Evolutionary conservation across 805 yeast genomes (phyloP).

Genomic region (Komagataella pseudopastoris): DNA sequence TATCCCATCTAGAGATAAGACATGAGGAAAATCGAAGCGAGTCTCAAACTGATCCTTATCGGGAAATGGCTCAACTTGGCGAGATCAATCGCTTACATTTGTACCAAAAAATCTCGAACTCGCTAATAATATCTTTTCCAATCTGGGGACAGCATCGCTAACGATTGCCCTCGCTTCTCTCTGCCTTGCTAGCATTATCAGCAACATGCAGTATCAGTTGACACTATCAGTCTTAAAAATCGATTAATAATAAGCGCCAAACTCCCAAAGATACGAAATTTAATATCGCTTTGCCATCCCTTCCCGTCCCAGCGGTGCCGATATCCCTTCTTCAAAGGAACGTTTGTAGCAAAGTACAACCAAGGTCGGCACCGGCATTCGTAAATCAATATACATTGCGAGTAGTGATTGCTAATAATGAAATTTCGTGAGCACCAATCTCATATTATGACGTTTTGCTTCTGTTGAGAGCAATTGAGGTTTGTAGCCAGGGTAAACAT

Average conservation of each 20-base stretch:
- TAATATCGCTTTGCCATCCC: neutral
- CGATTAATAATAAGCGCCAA: too few relatives aligned
- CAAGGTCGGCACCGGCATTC: neutral
- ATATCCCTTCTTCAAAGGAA: too few relatives aligned
- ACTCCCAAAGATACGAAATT: too few relatives aligned
- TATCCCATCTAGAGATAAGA: neutral
- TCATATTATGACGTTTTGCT: too few relatives aligned
- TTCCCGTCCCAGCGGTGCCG: too few relatives aligned
- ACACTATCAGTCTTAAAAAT: neutral
- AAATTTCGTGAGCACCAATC: too few relatives aligned
- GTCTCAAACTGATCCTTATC: neutral
- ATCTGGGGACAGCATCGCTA: neutral
- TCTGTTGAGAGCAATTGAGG: too few relatives aligned
- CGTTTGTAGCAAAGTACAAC: neutral
- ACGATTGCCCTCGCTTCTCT: neutral
- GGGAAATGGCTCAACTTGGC: neutral
- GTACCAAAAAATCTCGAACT: neutral
- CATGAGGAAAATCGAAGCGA: neutral
- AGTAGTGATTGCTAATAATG: too few relatives aligned
- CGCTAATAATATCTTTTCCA: neutral
- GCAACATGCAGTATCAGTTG: neutral
- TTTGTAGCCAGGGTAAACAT: too few relatives aligned
- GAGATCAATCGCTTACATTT: neutral
- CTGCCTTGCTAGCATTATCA: neutral
- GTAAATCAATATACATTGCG: neutral